Percentiles rank a stretch among this genome's conserved stretches.
Evolutionary conservation across 1,139 yeast species (phyloP).

Genomic region (Geotrichum bryndzae): DNA sequence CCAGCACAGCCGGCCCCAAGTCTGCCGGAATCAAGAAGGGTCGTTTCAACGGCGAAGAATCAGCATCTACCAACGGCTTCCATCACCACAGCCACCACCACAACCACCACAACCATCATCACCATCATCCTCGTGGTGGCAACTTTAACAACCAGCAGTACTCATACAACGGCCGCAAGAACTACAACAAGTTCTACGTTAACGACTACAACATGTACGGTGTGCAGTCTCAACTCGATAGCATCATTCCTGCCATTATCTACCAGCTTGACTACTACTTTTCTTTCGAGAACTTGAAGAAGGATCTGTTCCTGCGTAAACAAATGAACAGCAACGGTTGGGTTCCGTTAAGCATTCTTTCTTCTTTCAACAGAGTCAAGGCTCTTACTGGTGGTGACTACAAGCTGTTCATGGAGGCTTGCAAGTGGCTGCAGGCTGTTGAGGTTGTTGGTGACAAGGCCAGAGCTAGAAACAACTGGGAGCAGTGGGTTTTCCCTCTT

Average conservation of each 20-base stretch:
- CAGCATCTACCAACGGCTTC: conserved; percentile 4
- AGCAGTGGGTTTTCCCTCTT: conserved; percentile 47
- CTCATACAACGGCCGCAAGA: conserved; percentile 15
- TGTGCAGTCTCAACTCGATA: conserved; percentile 8
- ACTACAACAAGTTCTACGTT: conserved; percentile 6
- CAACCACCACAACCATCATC: conserved; percentile 20
- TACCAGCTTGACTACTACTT: conserved; percentile 82
- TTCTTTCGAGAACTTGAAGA: conserved; percentile 76
- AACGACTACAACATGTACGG: conserved; percentile 14
- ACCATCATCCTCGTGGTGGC: conserved; percentile 16
- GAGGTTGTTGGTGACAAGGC: conserved; percentile 45
- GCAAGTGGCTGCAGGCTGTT: conserved; percentile 39
- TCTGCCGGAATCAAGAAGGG: conserved; percentile 10
- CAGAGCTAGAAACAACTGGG: conserved; percentile 41
- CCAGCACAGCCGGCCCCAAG: conserved; percentile 4
- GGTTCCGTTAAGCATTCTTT: conserved; percentile 56
- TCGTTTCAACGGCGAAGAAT: conserved; percentile 7
- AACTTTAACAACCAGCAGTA: conserved; percentile 11
- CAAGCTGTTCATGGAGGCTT: conserved; percentile 44
- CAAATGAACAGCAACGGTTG: conserved; percentile 77
- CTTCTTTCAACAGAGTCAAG: conserved; percentile 69
- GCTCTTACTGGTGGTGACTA: conserved; percentile 49
- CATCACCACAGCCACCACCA: conserved; percentile 2
- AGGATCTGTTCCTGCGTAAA: conserved; percentile 70
- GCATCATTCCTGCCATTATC: conserved; percentile 24